Evolutionary conservation across 805 yeast species (phyloP), one percentile per base, ranked within the genome.

Genomic region (Saccharomycopsis amapae): DNA sequence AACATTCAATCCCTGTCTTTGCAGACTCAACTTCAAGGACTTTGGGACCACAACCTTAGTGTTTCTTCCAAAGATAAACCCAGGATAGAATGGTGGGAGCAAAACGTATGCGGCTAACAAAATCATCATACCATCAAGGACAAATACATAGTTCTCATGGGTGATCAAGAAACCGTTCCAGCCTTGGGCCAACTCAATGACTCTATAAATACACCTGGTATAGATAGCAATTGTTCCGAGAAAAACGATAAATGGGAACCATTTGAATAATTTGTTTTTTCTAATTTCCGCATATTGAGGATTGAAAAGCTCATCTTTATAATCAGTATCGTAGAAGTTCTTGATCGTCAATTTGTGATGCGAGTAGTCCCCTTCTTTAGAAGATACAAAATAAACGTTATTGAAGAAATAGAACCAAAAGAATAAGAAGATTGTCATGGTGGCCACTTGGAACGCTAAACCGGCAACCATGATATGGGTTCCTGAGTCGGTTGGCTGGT

Each of bases 381-480:
- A 20, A 3, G 38, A 28, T 13, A 9, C 18, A 22, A 48, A 44
- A 20, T 62, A 69, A 20, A 73, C 62, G 30, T 65, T 61, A 55
- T 58, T 64, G 18, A 72, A 54, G 60, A 83, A 76, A 42, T 67
- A 65, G 31, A 61, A 56, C 65, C 75, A 72, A 10, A 83, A 62
- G 4, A 63, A 22, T 26, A 79, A 60, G 60, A 85, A 88, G 1
- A 78, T 45, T 2, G 72, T 55, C 81, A 88, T 82, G 3, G 85
- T 72, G 4, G 73, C 62, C 4, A 85, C 89, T 63, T 88, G 96
- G 56, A 82, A 70, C 0, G 80, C 81, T 40, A 88, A 68, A 5
- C 96, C 96, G 2, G 74, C 89, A 39, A 85, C 73, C 81, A 87
- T 83, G 40, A 82, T 61, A 57, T 78, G 68, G 1, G 83, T 69